Conservation (phyloP, 176 grass and related monocot species). For the Ensete glaucum region DNA sequence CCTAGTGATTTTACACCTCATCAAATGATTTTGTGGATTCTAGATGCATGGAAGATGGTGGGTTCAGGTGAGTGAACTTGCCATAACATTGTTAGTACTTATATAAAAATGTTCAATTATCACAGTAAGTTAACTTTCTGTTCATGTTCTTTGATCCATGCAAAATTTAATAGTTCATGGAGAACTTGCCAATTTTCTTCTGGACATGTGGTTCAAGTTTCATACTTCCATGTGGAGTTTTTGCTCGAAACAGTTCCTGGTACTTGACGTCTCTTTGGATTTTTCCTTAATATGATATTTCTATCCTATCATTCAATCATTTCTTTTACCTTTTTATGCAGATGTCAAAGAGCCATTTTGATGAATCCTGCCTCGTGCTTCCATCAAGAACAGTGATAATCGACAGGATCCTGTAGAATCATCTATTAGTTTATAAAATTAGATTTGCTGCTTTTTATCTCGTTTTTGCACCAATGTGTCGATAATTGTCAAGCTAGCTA, state of each 20-base stretch:
- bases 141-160: slow-evolving; percentile 1
- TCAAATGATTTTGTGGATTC: slow-evolving; percentile 73
- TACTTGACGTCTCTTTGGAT: neutral
- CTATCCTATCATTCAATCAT: slow-evolving; percentile 2
- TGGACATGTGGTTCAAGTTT: slow-evolving; percentile 91
- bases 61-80: slow-evolving; percentile 48
- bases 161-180: slow-evolving; percentile 31
- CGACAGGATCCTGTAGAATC: slow-evolving; percentile 60
- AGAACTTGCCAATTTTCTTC: slow-evolving; percentile 45
- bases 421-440: neutral
- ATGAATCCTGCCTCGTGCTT: slow-evolving; percentile 49
- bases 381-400: slow-evolving; percentile 58
- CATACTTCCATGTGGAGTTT: slow-evolving; percentile 69
- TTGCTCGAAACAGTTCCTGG: slow-evolving; percentile 55
- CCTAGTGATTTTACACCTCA: slow-evolving; percentile 62
- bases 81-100: neutral
- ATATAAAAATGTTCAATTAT: neutral
- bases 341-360: slow-evolving; percentile 26
- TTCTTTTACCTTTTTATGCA: slow-evolving; percentile 27
- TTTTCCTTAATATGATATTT: slow-evolving; percentile 11
- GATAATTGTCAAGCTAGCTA: neutral
- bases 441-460: neutral
- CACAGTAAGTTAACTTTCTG: slow-evolving; percentile 1
- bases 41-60: slow-evolving; percentile 41
- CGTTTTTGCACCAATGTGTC: neutral